These are phyloP conservation scores for Cinnamomum micranthum DNA, from an alignment of 164 flowering plant species.

Conservation along the genomic window DNA sequence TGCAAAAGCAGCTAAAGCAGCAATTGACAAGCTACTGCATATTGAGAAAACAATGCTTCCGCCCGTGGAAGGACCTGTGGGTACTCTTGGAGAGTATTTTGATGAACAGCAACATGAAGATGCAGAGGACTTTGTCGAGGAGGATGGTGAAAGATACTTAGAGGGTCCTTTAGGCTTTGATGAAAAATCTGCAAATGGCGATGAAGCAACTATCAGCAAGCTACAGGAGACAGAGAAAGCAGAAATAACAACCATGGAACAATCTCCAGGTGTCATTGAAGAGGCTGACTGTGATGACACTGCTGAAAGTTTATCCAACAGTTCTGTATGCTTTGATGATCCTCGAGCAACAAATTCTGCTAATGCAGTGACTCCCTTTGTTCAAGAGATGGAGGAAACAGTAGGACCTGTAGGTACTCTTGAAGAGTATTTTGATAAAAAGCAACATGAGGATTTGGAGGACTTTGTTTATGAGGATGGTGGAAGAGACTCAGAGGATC, in stretches of 20 bases:
- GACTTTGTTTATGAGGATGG: background rate
- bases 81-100: conserved; percentile 5
- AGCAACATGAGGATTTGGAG: background rate
- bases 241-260: background rate
- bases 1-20: conserved; percentile 29
- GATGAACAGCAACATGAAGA: background rate
- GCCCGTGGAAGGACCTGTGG: conserved; percentile 11
- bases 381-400: conserved; percentile 5
- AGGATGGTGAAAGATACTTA: conserved; percentile 6
- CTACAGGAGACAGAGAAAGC: conserved; percentile 8
- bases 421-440: background rate
- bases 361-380: background rate
- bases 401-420: background rate
- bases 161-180: conserved; percentile 13
- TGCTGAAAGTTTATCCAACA: background rate
- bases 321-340: conserved; percentile 1
- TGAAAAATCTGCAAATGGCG: conserved; percentile 1
- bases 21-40: conserved; percentile 40
- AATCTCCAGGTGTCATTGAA: background rate
- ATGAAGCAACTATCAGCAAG: conserved; percentile 8
- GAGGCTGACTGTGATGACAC: conserved; percentile 3
- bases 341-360: conserved; percentile 2
- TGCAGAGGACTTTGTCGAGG: conserved; percentile 17
- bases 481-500: conserved; percentile 13
- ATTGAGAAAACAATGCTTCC: conserved; percentile 18